A percentile compares a stretch with the other conserved stretches of the same genome.
phyloP scores from a whole-genome alignment of 805 yeast species.

The Blastobotrys muscicola region DNA sequence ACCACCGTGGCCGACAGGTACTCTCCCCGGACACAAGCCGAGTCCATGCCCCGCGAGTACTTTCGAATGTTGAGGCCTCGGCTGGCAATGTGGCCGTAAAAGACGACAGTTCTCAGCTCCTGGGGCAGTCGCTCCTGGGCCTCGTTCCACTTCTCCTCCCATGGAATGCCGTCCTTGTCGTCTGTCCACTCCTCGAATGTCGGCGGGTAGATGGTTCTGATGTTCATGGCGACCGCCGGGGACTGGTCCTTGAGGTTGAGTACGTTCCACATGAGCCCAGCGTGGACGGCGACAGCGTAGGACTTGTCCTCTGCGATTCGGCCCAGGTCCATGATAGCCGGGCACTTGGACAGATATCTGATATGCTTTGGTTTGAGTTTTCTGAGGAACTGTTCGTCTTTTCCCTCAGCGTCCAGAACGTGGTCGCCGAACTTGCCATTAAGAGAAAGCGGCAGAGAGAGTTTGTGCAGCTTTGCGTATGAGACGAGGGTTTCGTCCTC shows the following conservation, averaged over 20 bases:
- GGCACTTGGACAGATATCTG: constrained; percentile 49
- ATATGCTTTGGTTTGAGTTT: constrained; percentile 52
- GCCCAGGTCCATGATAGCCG: constrained; percentile 56
- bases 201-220: constrained; percentile 62
- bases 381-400: constrained; percentile 35
- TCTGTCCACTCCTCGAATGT: constrained; percentile 50
- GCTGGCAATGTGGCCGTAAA: constrained; percentile 85
- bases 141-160: constrained; percentile 51
- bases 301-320: constrained; percentile 34
- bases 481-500: constrained; percentile 61
- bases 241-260: constrained; percentile 43
- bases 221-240: constrained; percentile 54
- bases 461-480: constrained; percentile 52
- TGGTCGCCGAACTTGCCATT: constrained; percentile 9
- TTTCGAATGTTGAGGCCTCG: constrained; percentile 57
- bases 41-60: constrained; percentile 72
- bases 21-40: constrained; percentile 74
- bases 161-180: constrained; percentile 35
- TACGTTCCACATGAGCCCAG: constrained; percentile 65
- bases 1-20: constrained; percentile 54
- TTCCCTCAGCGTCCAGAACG: neutral
- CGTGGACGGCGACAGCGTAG: constrained; percentile 64
- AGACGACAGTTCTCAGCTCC: constrained; percentile 36
- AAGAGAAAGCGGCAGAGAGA: constrained; percentile 22
- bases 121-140: constrained; percentile 29